Evolutionary conservation across 805 yeast genomes (phyloP).

Genomic region (Wickerhamia fluorescens): DNA sequence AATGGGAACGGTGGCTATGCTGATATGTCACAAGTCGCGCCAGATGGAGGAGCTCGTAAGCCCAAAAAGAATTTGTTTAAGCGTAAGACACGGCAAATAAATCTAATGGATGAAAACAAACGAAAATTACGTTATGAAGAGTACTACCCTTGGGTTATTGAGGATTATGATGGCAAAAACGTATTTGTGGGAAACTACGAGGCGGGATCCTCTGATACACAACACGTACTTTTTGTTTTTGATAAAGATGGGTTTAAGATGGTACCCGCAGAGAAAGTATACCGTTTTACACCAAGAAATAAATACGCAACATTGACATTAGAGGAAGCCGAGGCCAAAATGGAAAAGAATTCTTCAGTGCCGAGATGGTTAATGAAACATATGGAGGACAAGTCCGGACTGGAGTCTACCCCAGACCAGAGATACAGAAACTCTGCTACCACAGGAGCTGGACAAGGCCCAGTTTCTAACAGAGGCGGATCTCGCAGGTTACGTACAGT

Average conservation of each 20-base stretch:
- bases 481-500: slow-evolving; percentile 32
- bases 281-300: slow-evolving; percentile 88
- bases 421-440: slow-evolving; percentile 32
- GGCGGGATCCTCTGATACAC: slow-evolving; percentile 80
- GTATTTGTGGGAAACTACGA: slow-evolving; percentile 96
- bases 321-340: slow-evolving; percentile 93
- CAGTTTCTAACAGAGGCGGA: slow-evolving; percentile 4
- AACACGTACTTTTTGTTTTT: slow-evolving; percentile 70
- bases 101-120: slow-evolving; percentile 73
- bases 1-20: slow-evolving; percentile 1
- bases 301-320: slow-evolving; percentile 88
- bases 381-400: slow-evolving; percentile 55
- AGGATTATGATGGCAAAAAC: slow-evolving; percentile 89
- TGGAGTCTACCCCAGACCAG: slow-evolving; percentile 40
- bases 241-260: slow-evolving; percentile 85
- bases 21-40: slow-evolving; percentile 71
- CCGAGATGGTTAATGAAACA: slow-evolving; percentile 97
- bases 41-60: slow-evolving; percentile 84
- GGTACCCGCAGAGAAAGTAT: slow-evolving; percentile 93
- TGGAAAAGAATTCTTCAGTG: slow-evolving; percentile 71
- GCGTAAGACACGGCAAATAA: slow-evolving; percentile 79
- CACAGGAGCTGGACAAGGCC: slow-evolving; percentile 4
- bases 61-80: slow-evolving; percentile 52
- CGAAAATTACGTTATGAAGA: slow-evolving; percentile 88
- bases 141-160: slow-evolving; percentile 96